Evolutionary conservation across 2,329 filamentous ascomycete genomes (phyloP), one percentile per base, ranked within the genome.

Genomic region (Drechslerella dactyloides): DNA sequence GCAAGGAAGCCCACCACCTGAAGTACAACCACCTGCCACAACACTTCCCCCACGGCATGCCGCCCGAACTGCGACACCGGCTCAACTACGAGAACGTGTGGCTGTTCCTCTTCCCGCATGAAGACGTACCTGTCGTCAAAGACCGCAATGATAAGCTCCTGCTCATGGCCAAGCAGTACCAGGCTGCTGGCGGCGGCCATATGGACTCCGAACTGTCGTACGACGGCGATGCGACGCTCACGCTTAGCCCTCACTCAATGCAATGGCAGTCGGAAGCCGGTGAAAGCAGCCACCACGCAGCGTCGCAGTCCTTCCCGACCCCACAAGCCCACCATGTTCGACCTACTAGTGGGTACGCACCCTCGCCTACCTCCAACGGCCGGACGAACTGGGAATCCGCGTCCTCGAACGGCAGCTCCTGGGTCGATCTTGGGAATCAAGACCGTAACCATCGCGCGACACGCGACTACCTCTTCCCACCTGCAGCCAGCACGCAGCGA

Each of bases 1-100:
- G 59, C 23, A 70, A 70, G 35, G 66, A 70, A 59, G 53, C 59
- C 0, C 66, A 70, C 50, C 66, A 70, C 30, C 21, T 70, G 10
- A 70, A 70, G 42, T 59, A 70, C 61, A 58, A 55, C 13, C 66
- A 70, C 52, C 46, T 70, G 15, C 59, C 59, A 13, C 55, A 51
- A 17, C 66, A 70, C 42, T 70, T 59, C 40, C 66, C 66, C 4
- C 17, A 40, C 8, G 59, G 66, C 10, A 27, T 70, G 37, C 66
- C 66, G 50, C 15, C 48, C 19, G 40, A 53, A 11, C 48, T 70
- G 40, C 50, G 21, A 10, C 53, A 64, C 21, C 53, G 66, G n/a
- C 58, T 70, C 54, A 70, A 56, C 48, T 70, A 64, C 17, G 59
- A 64, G 51, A 27, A 53, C 13, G 60, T 70, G 6, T 70, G 66